phyloP scores from a whole-genome alignment of 1,284 basidiomycete genomes.

The Cronartium quercuum region DNA sequence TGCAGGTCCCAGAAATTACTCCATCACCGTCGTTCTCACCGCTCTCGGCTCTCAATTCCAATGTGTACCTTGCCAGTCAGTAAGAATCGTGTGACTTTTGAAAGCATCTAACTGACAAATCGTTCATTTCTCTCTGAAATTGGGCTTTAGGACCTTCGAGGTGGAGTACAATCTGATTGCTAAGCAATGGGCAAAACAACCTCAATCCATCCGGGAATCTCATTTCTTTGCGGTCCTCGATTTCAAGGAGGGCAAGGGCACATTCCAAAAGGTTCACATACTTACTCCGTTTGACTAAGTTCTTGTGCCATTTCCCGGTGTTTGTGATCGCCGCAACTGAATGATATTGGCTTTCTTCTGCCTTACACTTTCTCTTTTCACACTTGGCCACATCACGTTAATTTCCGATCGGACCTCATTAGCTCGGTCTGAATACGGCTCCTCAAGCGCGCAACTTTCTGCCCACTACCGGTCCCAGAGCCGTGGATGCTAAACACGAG shows the following conservation, averaged over 20 bases:
- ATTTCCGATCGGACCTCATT: neutral
- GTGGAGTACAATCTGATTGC: slow-evolving; percentile 72
- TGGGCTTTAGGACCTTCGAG: slow-evolving; percentile 65
- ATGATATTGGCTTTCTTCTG: no score
- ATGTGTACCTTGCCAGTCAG: slow-evolving; percentile 53
- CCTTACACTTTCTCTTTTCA: neutral
- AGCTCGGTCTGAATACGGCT: slow-evolving; percentile 66
- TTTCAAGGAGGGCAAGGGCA: slow-evolving; percentile 65
- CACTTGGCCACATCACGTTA: neutral
- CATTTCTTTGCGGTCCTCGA: slow-evolving; percentile 91
- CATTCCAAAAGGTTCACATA: slow-evolving; percentile 69
- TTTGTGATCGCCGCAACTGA: no score
- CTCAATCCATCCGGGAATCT: slow-evolving; percentile 60
- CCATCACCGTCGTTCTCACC: slow-evolving; percentile 73
- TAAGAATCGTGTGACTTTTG: neutral
- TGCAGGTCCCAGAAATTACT: slow-evolving; percentile 66
- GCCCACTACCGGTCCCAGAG: slow-evolving; percentile 61
- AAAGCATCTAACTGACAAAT: no score
- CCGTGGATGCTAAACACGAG: slow-evolving; percentile 55
- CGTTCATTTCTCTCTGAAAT: neutral
- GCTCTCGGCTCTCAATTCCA: slow-evolving; percentile 70
- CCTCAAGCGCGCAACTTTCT: slow-evolving; percentile 74
- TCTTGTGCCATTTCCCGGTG: no score
- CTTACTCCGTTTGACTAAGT: neutral
- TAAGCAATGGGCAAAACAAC: slow-evolving; percentile 65